Evolutionary conservation across 2,329 filamentous ascomycete species (phyloP), one percentile per base, ranked within the genome.

Genomic region (Pyrenophora tritici-repentis): DNA sequence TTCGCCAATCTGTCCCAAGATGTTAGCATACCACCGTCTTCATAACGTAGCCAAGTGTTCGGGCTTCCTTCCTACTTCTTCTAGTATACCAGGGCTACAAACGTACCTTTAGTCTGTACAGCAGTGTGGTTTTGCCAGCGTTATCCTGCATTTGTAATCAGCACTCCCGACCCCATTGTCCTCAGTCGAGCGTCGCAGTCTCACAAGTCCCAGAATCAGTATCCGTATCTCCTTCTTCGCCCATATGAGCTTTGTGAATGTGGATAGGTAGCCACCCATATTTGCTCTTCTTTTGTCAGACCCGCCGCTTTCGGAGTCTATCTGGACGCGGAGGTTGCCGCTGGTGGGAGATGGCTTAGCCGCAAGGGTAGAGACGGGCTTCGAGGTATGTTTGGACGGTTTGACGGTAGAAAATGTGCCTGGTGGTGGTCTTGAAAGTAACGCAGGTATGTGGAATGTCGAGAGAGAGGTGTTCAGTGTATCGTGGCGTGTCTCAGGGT

Each of bases 151-250:
- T 67, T 62, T 61, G 59, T 66, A 53, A 65, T 68, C 60, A 70
- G 62, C 58, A 20, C 26, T 39, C 20, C 18, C 42, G 29, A 8
- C 20, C 22, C n/a, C 36, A 26, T 33, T 20, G 8, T n/a, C 26
- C 14, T 12, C 29, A 18, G 20, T 35, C 22, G 18, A 18, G 26
- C 31, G 17, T 20, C 26, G 26, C 26, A 29, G 49, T 73, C 86
- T 64, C 87, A 97, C 92, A 77, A 97, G 84, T 68, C 92, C 92
- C 55, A 97, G 78, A 63, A 97, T 97, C 74, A 99, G 78, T 78
- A 99, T 99, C 66, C 94, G 83, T 61, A 97, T 97, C 79, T 99
- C 94, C 80, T 97, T 99, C 82, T 97, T 97, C 35, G 89, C 80
- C 87, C 89, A 97, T 56, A 72, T 64, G 31, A 71, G 47, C 41